phyloP scores from a whole-genome alignment of 192 early-diverging fungal species.

The Coemansia sp. region DNA sequence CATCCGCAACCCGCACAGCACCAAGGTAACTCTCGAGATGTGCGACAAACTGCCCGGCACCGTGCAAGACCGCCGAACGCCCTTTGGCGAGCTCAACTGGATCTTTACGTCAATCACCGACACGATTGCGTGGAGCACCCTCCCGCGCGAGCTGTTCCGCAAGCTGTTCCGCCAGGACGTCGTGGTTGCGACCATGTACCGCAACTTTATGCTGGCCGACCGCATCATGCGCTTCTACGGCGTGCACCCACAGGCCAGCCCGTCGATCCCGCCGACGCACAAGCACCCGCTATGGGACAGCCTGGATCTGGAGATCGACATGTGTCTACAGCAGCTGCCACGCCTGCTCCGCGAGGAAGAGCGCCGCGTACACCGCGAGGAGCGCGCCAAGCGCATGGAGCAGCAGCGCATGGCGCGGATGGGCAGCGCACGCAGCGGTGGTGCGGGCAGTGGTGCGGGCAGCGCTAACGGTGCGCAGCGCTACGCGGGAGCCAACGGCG shows the following conservation, averaged over 20 bases:
- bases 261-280: constrained; percentile 82
- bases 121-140: constrained; percentile 95
- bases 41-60: constrained; percentile 73
- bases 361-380: constrained; percentile 23
- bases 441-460: constrained; percentile 1
- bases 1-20: constrained; percentile 72
- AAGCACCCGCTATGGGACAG: constrained; percentile 96
- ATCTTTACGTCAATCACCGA: constrained; percentile 98
- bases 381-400: constrained; percentile 16
- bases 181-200: constrained; percentile 88
- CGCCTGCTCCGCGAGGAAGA: constrained; percentile 55
- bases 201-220: constrained; percentile 94
- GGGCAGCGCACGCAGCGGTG: neutral
- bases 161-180: constrained; percentile 90
- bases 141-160: constrained; percentile 86
- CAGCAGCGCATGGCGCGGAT: constrained; percentile 17
- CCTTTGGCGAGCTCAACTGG: constrained; percentile 98
- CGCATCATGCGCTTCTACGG: constrained; percentile 93
- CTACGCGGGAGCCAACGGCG: neutral
- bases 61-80: constrained; percentile 85
- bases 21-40: constrained; percentile 67
- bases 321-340: constrained; percentile 89
- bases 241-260: constrained; percentile 87
- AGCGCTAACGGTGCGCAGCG: neutral
- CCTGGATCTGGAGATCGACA: constrained; percentile 93